Base-by-base conservation (phyloP, 345 rosid species). In the Eucalyptus viminalis region DNA sequence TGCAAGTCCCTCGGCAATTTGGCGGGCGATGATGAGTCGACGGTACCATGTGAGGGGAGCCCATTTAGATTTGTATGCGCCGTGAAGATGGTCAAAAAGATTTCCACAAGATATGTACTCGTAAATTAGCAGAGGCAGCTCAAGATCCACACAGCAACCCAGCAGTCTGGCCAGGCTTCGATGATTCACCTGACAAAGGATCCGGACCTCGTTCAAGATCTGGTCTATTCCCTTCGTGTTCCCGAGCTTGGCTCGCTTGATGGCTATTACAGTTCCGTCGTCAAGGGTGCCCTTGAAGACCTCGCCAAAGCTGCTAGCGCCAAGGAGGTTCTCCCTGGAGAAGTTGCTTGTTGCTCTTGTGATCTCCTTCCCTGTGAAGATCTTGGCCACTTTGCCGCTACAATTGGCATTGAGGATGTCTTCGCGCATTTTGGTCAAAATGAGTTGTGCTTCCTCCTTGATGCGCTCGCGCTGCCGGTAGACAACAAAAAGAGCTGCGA, bases 131-230 rank as follows among this genome's bases (percentile, higher is more conserved):
- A 95, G 87, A 45, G 96, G 94, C 80, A 89, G 89, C 40, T 95
- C 95, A 15, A 94, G 93, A 34, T 95, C 96, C 27, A 95, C 92
- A 80, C 91, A 91, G 43, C 92, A 91, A n/a, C 93, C 93, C 14
- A 91, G 89, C 24, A 91, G 90, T 58, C 89, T 93, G 49, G 94
- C 97, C 2, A 94, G 92, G 90, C 91, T 91, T 47, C 92, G 92
- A 40, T 94, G 97, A 80, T 94, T 94, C 25, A 95, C 95, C 91
- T 94, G 95, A 85, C 95, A 94, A 14, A 95, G 95, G 76, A 94
- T 93, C 69, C 93, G 91, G 58, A 95, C 96, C 89, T 95, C 95
- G 67, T 95, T 94, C 37, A 95, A 93, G 80, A 94, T 93, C 88
- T 95, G 96, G 80, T 94, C 94, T 1, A 80, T 88, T 44, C 96